Base-by-base conservation (phyloP, 2,329 filamentous ascomycete genomes). In the Monilinia fructigena region DNA sequence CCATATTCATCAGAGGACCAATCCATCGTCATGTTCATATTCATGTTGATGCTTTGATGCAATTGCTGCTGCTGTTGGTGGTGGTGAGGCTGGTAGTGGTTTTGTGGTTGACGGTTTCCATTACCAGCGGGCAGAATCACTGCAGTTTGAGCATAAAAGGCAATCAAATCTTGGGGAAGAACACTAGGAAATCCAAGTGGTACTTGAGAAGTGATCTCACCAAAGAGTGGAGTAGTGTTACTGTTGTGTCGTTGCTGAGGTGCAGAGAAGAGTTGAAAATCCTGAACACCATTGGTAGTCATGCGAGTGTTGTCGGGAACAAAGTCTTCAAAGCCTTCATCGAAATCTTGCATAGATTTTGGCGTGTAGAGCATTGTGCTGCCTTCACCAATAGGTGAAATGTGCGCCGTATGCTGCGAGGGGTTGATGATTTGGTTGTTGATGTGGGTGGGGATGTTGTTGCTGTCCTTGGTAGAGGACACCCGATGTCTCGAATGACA, bases 351-450 rank as follows among this genome's bases (percentile, higher is more conserved):
- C 68, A 86, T 77, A 0, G 87, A 88, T 53, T 82, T 82, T 58
- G 89, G 87, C 12, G 89, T 89, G 77, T 83, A 89, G 42, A 92
- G 82, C 79, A 91, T 90, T 1, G 86, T 80, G 68, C 89, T 87
- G 47, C 84, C 83, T 72, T 91, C 89, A 6, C 87, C 89, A 64
- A 82, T 82, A 11, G 89, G 89, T 4, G 89, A 92, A 68, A 92
- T 83, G 68, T 91, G 88, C 35, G 82, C 78, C 47, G 77, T 75
- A 8, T 78, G 72, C 48, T 74, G 70, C n/a, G 69, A 55, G 12
- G 12, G 23, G 42, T 18, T 59, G 56, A 14, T 35, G 42, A 28
- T 16, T 42, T 48, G 48, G 55, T 2, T n/a, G 26, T 20, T 31
- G 55, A 12, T 35, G 42, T 16, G 47, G 55, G 20, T 28, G 28